Percentiles rank a stretch among this genome's conserved stretches.
Conservation (phyloP, 2,329 filamentous ascomycete genomes). For the Cladobotryum protrusum region DNA sequence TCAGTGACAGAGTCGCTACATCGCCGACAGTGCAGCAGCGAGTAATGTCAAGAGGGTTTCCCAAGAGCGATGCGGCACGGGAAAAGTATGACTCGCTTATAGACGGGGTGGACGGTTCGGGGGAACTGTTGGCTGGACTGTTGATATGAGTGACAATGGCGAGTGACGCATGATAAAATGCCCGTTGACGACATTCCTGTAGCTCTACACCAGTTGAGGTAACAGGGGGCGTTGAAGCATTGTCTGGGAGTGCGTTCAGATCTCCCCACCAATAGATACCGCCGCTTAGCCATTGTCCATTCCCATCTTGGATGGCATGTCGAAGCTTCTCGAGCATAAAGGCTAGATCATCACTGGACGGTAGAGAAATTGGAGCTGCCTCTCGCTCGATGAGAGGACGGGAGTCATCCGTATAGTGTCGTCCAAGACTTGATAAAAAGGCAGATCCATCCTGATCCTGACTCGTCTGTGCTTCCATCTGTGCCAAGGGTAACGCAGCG, state of each 20-base stretch:
- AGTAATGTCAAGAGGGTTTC: slow-evolving; percentile 41
- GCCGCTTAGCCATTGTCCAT: slow-evolving; percentile 35
- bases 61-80: slow-evolving; percentile 36
- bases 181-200: slow-evolving; percentile 31
- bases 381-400: slow-evolving; percentile 31
- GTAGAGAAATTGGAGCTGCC: slow-evolving; percentile 36
- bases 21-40: slow-evolving; percentile 34
- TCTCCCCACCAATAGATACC: slow-evolving; percentile 45
- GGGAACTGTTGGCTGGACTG: slow-evolving; percentile 16
- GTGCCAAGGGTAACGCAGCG: slow-evolving; percentile 31
- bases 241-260: slow-evolving; percentile 27
- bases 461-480: slow-evolving; percentile 10
- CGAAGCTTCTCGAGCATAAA: slow-evolving; percentile 35
- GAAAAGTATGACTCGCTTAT: slow-evolving; percentile 40
- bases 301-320: slow-evolving; percentile 40
- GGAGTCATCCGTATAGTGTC: slow-evolving; percentile 43
- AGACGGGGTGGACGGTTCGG: slow-evolving; percentile 15
- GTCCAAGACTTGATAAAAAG: slow-evolving; percentile 37
- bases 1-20: slow-evolving; percentile 38
- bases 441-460: slow-evolving; percentile 9
- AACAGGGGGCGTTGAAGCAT: slow-evolving; percentile 11
- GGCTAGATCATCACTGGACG: slow-evolving; percentile 30
- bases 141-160: slow-evolving; percentile 29
- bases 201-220: slow-evolving; percentile 16
- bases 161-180: slow-evolving; percentile 41